These are phyloP conservation scores for Pterocarpus macrocarpus DNA, from an alignment of 306 rosid species.

Conservation along the genomic window DNA sequence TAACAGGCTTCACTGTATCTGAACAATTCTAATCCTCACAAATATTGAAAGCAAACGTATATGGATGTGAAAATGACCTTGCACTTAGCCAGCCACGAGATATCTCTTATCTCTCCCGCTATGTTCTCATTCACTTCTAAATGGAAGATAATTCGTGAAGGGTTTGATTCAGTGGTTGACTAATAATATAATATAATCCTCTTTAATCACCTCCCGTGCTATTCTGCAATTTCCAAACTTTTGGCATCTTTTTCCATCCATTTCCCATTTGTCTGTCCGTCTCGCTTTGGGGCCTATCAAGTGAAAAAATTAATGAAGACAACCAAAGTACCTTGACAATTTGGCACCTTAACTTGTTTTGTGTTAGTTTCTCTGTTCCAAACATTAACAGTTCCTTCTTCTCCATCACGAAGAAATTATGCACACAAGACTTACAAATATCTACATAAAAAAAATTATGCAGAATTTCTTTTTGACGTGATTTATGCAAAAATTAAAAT, in stretches of 20 bases:
- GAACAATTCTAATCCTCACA: slow-evolving; percentile 18
- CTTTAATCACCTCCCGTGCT: slow-evolving; percentile 18
- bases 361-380: slow-evolving; percentile 21
- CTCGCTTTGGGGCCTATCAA: neutral
- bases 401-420: neutral
- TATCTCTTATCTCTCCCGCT: neutral
- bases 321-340: neutral
- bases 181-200: slow-evolving; percentile 1
- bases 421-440: neutral
- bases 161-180: slow-evolving; percentile 42
- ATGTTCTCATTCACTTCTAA: slow-evolving; percentile 29
- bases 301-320: neutral
- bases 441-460: neutral
- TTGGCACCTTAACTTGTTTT: slow-evolving; percentile 23
- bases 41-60: neutral
- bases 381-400: neutral
- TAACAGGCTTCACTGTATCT: slow-evolving; percentile 4
- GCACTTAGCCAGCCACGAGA: slow-evolving; percentile 27
- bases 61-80: slow-evolving; percentile 37
- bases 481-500: too few species aligned
- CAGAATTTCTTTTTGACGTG: too few species aligned
- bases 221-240: slow-evolving; percentile 34
- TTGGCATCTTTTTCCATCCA: neutral
- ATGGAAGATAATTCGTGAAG: slow-evolving; percentile 36
- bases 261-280: slow-evolving; percentile 4